A percentile compares a stretch with the other conserved stretches of the same genome.
Evolutionary conservation across 2,329 filamentous ascomycete genomes (phyloP).

Genomic region (Basipetospora chlamydospora): DNA sequence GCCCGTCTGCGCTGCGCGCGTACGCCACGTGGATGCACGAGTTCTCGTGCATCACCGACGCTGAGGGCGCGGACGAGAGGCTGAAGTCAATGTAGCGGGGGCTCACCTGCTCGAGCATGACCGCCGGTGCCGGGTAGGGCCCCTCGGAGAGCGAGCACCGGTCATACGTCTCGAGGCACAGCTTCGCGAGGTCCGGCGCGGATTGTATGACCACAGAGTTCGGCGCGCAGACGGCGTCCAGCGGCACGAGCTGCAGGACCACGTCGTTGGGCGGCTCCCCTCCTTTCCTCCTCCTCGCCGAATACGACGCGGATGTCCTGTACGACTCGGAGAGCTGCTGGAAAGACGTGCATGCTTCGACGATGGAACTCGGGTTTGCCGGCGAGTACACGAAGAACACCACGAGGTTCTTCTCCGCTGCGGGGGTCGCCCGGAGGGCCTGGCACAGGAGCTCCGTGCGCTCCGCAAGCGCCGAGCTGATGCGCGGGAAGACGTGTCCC

Average conservation of each 20-base stretch:
- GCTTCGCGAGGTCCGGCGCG: conserved; percentile 40
- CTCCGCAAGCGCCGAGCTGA: conserved; percentile 25
- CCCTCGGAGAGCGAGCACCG: conserved; percentile 48
- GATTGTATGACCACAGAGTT: conserved; percentile 48
- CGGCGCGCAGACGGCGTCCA: conserved; percentile 50
- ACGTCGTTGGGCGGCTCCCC: conserved; percentile 44
- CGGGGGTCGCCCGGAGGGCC: conserved; percentile 26
- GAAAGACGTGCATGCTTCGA: conserved; percentile 61
- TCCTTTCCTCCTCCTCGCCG: no score
- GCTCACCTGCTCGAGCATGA: conserved; percentile 55
- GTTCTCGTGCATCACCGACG: conserved; percentile 63
- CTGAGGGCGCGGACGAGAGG: conserved; percentile 49
- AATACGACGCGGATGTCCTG: conserved; percentile 25
- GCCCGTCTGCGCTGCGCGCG: conserved; percentile 56
- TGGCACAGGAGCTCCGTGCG: conserved; percentile 33
- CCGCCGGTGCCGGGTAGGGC: conserved; percentile 49
- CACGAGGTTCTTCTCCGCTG: conserved; percentile 48
- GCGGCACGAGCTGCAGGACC: conserved; percentile 63
- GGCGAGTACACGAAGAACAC: conserved; percentile 65
- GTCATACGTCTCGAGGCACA: conserved; percentile 66
- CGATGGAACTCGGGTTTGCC: conserved; percentile 42
- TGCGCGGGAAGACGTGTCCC: conserved; percentile 5
- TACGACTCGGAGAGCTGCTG: conserved; percentile 52
- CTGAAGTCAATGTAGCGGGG: conserved; percentile 66
- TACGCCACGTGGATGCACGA: conserved; percentile 72